Base-by-base conservation (phyloP, 1,284 basidiomycete species). In the Cryptococcus sp. region DNA sequence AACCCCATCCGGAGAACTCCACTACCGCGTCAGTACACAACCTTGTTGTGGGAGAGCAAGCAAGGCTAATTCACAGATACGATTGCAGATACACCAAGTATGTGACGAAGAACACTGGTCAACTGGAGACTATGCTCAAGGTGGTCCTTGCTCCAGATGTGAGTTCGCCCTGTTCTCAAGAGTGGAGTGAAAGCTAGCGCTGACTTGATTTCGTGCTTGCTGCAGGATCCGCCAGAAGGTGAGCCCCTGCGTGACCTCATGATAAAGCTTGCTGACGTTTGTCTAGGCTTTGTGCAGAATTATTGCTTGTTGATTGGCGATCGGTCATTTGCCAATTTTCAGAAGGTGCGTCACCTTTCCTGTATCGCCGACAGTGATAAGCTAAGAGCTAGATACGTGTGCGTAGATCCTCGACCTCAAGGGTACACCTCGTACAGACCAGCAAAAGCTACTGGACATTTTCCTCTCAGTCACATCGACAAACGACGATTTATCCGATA, bases 251-350 rank as follows among this genome's bases (percentile, higher is more conserved):
- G 8, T 48, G n/a, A 23, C 30, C 16, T 41, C 58, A 16, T 15
- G 25, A 46, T 20, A 16, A 56, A 47, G 19, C 20, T 27, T 42
- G 50, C 54, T 64, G 50, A 68, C 52, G 54, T 50, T 2, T 55
- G 15, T 0, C 90, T 93, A 76, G 91, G 89, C 3, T 97, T 97
- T 72, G 91, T 97, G 57, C 83, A 93, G 57, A 95, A 95, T 71
- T 96, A 97, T 71, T 92, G 91, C 13, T 83, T 96, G 23, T 83
- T 95, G 54, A 90, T 97, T 61, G 91, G 91, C 22, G 93, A 96
- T 78, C 87, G 88, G 16, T 93, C 91, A 0, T 93, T 93, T 77
- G 89, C 88, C 25, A 96, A 97, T 78, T 97, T 97, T 81, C 96
- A 99, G 82, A 99, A 99, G 85, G 91, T 90, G 30, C 52, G 61